phyloP scores from a whole-genome alignment of 306 rosid genomes.

The Sesbania bispinosa region DNA sequence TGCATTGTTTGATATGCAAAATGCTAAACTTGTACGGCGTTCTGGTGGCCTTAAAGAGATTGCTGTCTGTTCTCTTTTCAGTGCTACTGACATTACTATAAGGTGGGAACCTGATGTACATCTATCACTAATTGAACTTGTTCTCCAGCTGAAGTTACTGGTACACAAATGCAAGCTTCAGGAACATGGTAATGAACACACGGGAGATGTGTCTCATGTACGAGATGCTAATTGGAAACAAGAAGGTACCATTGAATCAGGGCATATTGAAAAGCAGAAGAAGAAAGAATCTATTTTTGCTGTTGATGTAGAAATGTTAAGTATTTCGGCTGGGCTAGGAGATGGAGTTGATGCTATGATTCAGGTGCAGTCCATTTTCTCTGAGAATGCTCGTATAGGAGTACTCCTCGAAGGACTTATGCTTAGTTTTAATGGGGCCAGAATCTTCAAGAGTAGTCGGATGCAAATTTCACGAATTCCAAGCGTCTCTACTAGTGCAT shows the following conservation, averaged over 20 bases:
- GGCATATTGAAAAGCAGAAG: slow-evolving; percentile 64
- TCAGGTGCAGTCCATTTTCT: slow-evolving; percentile 94
- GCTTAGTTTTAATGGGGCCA: slow-evolving; percentile 73
- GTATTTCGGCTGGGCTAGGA: slow-evolving; percentile 79
- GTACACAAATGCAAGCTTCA: slow-evolving; percentile 70
- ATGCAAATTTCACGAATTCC: slow-evolving; percentile 98
- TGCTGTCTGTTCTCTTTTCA: slow-evolving; percentile 93
- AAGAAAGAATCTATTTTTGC: slow-evolving; percentile 89
- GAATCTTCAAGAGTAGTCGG: slow-evolving; percentile 86
- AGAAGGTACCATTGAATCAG: slow-evolving; percentile 50
- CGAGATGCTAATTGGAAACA: slow-evolving; percentile 52
- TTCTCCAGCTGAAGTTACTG: slow-evolving; percentile 66
- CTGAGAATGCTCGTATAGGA: slow-evolving; percentile 96
- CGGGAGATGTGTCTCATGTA: slow-evolving; percentile 36
- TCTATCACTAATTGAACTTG: slow-evolving; percentile 73
- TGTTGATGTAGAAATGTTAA: slow-evolving; percentile 86
- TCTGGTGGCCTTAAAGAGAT: slow-evolving; percentile 89
- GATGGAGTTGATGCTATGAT: slow-evolving; percentile 93
- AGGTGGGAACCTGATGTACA: slow-evolving; percentile 99
- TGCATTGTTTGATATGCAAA: slow-evolving; percentile 88
- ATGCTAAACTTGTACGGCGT: slow-evolving; percentile 90
- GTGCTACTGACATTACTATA: slow-evolving; percentile 86
- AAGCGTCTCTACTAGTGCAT: slow-evolving; percentile 48
- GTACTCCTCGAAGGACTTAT: slow-evolving; percentile 94
- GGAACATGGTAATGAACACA: slow-evolving; percentile 41